Evolutionary conservation across 345 rosid species (phyloP).

Genomic region (Mangifera indica): DNA sequence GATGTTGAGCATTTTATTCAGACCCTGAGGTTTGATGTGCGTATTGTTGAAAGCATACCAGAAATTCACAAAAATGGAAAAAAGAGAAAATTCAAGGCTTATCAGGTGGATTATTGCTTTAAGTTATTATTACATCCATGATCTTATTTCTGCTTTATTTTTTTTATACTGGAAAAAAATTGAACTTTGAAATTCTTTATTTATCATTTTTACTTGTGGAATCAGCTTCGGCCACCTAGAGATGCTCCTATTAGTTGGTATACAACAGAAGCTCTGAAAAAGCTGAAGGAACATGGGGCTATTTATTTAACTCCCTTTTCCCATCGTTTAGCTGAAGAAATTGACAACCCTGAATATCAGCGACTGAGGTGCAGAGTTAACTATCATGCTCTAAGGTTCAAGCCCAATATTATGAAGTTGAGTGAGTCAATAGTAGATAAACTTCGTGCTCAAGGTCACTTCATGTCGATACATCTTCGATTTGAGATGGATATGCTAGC

Average conservation of each 20-base stretch:
- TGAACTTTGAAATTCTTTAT: background rate
- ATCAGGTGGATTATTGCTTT: conserved; percentile 55
- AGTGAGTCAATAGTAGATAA: conserved; percentile 91
- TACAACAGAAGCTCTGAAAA: conserved; percentile 67
- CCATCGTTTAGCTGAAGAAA: conserved; percentile 97
- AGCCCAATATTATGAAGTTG: conserved; percentile 89
- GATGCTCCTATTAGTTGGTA: conserved; percentile 97
- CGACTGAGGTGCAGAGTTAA: conserved; percentile 97
- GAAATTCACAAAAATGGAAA: conserved; percentile 87
- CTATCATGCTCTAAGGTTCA: conserved; percentile 93
- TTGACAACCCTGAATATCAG: conserved; percentile 86
- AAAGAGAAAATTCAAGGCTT: conserved; percentile 78
- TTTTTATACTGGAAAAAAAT: background rate
- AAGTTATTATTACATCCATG: background rate
- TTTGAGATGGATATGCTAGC: conserved; percentile 99
- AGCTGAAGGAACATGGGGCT: conserved; percentile 93
- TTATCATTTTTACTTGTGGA: conserved; percentile 1
- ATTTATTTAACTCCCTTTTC: conserved; percentile 96
- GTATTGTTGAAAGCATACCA: conserved; percentile 83
- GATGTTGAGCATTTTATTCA: conserved; percentile 92
- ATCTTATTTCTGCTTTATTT: background rate
- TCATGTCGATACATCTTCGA: conserved; percentile 99
- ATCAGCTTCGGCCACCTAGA: conserved; percentile 83
- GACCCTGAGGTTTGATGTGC: conserved; percentile 76
- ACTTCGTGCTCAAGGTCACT: conserved; percentile 94